Percentiles rank a stretch among this genome's conserved stretches.
Conservation (phyloP, 2,329 filamentous ascomycete species). For the Akanthomyces muscarius region DNA sequence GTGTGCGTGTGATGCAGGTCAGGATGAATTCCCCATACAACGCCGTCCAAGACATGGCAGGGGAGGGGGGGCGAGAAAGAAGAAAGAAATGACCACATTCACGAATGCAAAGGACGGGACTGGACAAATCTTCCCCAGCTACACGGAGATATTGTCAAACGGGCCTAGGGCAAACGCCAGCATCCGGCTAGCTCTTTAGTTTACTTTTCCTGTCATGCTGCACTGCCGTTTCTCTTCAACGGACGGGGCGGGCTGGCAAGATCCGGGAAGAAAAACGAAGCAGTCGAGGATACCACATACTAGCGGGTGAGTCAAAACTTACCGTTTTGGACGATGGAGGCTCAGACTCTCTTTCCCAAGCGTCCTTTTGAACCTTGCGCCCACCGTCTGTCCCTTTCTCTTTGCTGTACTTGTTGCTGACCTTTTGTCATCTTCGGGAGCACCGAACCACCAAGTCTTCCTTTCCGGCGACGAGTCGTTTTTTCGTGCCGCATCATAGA, state of each 20-base stretch:
- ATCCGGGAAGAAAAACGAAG: slow-evolving; percentile 1
- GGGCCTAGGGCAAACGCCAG: background rate
- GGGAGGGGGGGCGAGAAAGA: background rate
- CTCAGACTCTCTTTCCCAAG: background rate
- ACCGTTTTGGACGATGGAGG: slow-evolving; percentile 10
- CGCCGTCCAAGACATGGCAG: slow-evolving; percentile 2
- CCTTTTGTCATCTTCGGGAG: background rate
- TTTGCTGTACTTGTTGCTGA: background rate
- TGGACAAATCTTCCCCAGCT: background rate
- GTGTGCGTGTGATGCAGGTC: slow-evolving; percentile 7
- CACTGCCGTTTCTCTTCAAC: slow-evolving; percentile 7
- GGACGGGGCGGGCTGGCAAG: background rate
- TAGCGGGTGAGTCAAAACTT: slow-evolving; percentile 15
- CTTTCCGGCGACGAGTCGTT: background rate
- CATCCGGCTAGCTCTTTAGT: background rate
- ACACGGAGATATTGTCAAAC: background rate
- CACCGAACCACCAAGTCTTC: background rate
- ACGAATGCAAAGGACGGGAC: slow-evolving; percentile 2
- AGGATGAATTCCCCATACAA: slow-evolving; percentile 7
- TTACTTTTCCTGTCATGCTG: background rate
- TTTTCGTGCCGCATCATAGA: background rate
- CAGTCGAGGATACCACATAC: background rate
- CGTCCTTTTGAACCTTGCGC: background rate
- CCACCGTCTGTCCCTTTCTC: background rate
- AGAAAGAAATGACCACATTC: slow-evolving; percentile 12